Evolutionary conservation across 2,329 filamentous ascomycete species (phyloP).

Genomic region (Sarocladiaceae sp.): DNA sequence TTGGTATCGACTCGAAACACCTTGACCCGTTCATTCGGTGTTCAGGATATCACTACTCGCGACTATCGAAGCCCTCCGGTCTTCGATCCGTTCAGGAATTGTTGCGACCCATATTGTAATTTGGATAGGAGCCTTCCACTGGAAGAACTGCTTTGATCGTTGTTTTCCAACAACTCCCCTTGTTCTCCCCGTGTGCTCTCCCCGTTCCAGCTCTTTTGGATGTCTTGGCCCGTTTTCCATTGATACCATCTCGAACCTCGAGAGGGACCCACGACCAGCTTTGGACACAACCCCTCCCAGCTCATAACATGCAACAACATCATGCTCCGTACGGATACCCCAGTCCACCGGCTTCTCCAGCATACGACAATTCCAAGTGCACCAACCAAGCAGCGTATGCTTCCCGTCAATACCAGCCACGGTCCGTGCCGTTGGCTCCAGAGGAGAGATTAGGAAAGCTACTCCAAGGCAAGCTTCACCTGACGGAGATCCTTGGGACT

Average conservation of each 20-base stretch:
- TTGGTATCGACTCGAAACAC: constrained; percentile 10
- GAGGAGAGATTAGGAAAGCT: constrained; percentile 84
- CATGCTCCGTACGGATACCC: constrained; percentile 53
- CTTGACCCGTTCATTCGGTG: constrained; percentile 50
- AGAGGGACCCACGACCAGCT: constrained; percentile 14
- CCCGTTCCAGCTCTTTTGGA: not conserved
- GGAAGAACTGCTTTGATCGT: constrained; percentile 5
- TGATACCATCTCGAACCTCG: constrained; percentile 16
- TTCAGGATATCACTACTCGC: constrained; percentile 24
- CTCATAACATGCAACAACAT: constrained; percentile 54
- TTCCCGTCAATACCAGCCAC: constrained; percentile 29
- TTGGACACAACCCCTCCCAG: constrained; percentile 15
- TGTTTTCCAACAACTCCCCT: constrained; percentile 1
- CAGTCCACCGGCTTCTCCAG: constrained; percentile 54
- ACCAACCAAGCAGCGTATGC: constrained; percentile 10
- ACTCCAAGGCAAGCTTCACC: constrained; percentile 76
- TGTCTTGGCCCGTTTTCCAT: constrained; percentile 4
- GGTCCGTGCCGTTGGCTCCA: constrained; percentile 58
- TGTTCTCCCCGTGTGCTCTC: not conserved
- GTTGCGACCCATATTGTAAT: constrained; percentile 9
- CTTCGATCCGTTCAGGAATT: constrained; percentile 7
- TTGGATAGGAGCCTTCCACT: constrained; percentile 4
- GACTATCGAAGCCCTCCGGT: not conserved
- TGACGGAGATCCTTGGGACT: constrained; percentile 82
- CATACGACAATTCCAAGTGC: constrained; percentile 46